These are phyloP conservation scores for Castanea crenata DNA, from an alignment of 306 rosid species.

Conservation along the genomic window DNA sequence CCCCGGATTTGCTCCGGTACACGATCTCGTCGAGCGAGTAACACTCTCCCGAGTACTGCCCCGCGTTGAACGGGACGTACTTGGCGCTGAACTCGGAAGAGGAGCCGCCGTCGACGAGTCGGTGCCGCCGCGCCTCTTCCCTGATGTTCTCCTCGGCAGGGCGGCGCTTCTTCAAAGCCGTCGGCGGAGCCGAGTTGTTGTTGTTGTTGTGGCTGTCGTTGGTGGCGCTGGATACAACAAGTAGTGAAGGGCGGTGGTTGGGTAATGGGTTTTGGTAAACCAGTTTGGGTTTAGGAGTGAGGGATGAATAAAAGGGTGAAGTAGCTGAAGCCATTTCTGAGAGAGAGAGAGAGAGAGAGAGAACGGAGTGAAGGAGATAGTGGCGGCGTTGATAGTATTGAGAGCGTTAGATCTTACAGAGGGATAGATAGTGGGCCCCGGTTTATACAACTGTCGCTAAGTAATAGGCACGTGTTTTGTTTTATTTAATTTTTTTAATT, in stretches of 20 bases:
- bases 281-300: slow-evolving; percentile 30
- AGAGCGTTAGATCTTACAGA: too few relatives aligned
- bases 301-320: slow-evolving; percentile 40
- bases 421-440: neutral
- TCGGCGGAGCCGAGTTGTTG: slow-evolving; percentile 5
- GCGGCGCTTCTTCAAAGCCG: slow-evolving; percentile 26
- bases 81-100: slow-evolving; percentile 60
- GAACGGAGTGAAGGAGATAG: neutral
- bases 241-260: slow-evolving; percentile 16
- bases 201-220: neutral
- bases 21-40: slow-evolving; percentile 88
- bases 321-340: slow-evolving; percentile 35
- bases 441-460: neutral
- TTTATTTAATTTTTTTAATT: too few relatives aligned
- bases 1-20: slow-evolving; percentile 81
- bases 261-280: neutral
- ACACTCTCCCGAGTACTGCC: slow-evolving; percentile 45
- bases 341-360: neutral
- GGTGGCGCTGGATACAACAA: slow-evolving; percentile 19
- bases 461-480: too few relatives aligned
- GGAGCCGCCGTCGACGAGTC: slow-evolving; percentile 31
- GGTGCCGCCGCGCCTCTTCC: slow-evolving; percentile 71
- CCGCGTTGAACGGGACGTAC: slow-evolving; percentile 69
- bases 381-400: slow-evolving; percentile 13
- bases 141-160: slow-evolving; percentile 56